Percentiles rank a stretch among this genome's conserved stretches.
Evolutionary conservation across 306 rosid genomes (phyloP).

Genomic region (Macrotyloma uniflorum): DNA sequence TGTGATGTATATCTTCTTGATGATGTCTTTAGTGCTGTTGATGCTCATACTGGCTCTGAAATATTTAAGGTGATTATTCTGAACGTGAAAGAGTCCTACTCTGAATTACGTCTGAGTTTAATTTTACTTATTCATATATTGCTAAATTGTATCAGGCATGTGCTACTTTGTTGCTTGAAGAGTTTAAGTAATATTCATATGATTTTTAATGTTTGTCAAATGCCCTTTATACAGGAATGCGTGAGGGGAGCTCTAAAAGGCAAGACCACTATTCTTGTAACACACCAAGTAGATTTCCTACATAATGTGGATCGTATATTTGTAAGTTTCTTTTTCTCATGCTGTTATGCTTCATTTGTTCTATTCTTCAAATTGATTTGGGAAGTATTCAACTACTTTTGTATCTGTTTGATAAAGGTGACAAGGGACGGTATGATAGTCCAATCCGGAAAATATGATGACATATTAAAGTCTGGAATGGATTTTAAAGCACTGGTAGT

Average conservation of each 20-base stretch:
- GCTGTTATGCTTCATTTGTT: not conserved
- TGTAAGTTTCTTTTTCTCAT: conserved; percentile 41
- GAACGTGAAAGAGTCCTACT: not conserved
- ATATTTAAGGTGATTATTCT: conserved; percentile 66
- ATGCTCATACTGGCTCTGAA: conserved; percentile 86
- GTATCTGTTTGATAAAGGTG: conserved; percentile 47
- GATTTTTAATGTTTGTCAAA: not conserved
- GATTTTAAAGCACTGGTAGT: conserved; percentile 70
- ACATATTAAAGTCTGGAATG: conserved; percentile 51
- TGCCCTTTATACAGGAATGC: conserved; percentile 59
- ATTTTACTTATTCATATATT: not conserved
- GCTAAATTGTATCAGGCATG: not conserved
- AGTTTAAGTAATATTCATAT: not conserved
- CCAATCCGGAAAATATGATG: conserved; percentile 67
- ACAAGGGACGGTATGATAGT: conserved; percentile 76
- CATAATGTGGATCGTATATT: conserved; percentile 76
- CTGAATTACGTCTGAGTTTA: not conserved
- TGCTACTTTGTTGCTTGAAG: not conserved
- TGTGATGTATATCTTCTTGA: conserved; percentile 84
- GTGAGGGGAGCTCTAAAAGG: conserved; percentile 70
- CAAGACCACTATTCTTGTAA: conserved; percentile 77
- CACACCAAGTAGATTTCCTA: conserved; percentile 92
- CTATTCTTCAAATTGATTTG: not conserved
- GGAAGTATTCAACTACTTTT: not conserved
- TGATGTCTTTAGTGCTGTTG: conserved; percentile 86